A percentile compares a stretch with the other conserved stretches of the same genome.
Evolutionary conservation across 1,139 yeast species (phyloP).

Genomic region (Nematodospora anomalae): DNA sequence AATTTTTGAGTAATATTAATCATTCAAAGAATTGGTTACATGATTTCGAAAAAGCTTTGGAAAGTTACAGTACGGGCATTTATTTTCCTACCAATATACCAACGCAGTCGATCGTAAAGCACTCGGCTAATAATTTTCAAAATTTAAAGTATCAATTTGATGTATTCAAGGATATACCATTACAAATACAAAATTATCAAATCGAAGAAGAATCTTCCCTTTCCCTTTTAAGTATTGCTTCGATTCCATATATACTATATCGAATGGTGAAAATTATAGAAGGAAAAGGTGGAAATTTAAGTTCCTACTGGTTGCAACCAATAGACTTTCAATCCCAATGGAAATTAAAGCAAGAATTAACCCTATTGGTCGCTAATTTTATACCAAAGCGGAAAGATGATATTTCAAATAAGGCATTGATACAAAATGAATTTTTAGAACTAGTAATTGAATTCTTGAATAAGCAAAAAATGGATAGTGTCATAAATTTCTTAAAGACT

Average conservation of each 20-base stretch:
- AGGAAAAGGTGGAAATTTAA: constrained; percentile 12
- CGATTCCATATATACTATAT: constrained; percentile 37
- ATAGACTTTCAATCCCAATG: constrained; percentile 36
- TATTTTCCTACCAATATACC: constrained; percentile 25
- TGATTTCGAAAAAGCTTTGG: constrained; percentile 30
- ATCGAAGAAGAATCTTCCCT: constrained; percentile 11
- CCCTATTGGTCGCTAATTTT: constrained; percentile 24
- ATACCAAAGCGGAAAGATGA: constrained; percentile 17
- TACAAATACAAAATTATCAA: constrained; percentile 27
- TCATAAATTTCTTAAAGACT: constrained; percentile 36
- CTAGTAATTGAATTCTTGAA: constrained; percentile 18
- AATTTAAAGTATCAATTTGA: constrained; percentile 41
- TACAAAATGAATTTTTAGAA: constrained; percentile 26
- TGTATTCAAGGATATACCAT: constrained; percentile 42
- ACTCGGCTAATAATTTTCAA: constrained; percentile 29
- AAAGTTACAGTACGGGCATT: constrained; percentile 38
- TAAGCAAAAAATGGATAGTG: constrained; percentile 9
- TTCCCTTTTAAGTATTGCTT: constrained; percentile 26
- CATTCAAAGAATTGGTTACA: constrained; percentile 26
- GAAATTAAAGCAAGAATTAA: constrained; percentile 34
- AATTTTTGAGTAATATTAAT: constrained; percentile 27
- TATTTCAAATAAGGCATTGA: constrained; percentile 20
- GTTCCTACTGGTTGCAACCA: constrained; percentile 31
- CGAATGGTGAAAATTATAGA: constrained; percentile 25
- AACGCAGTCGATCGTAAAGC: background rate